Evolutionary conservation across 495 filamentous ascomycete species (phyloP).

Genomic region (Penicillium roqueforti): DNA sequence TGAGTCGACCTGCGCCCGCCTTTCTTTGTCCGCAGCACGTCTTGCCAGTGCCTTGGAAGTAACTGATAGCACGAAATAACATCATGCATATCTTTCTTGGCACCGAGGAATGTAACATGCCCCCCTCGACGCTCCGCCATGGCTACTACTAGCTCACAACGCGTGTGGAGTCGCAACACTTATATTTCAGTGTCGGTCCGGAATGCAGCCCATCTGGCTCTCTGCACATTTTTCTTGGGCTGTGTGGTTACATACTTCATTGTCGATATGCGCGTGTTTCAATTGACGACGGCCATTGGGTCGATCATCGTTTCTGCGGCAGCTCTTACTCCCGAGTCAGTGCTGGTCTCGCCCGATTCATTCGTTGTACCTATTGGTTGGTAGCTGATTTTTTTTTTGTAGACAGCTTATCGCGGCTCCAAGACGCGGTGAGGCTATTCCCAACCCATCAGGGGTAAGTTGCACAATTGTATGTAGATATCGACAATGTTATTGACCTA

Average conservation of each 20-base stretch:
- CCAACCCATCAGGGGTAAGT: conserved; percentile 38
- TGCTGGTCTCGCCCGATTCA: background rate
- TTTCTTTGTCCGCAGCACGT: background rate
- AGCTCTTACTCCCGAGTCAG: conserved; percentile 22
- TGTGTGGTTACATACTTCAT: conserved; percentile 7
- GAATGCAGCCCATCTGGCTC: background rate
- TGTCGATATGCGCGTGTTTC: conserved; percentile 14
- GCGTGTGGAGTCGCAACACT: background rate
- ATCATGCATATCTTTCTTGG: conserved; percentile 22
- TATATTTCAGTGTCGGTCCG: conserved; percentile 1
- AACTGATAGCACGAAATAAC: background rate
- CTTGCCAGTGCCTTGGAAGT: background rate
- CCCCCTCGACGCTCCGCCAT: conserved; percentile 9
- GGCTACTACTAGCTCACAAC: background rate
- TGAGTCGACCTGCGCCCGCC: background rate
- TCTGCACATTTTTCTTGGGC: conserved; percentile 3
- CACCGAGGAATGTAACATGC: conserved; percentile 25
- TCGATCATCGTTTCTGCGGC: conserved; percentile 11
- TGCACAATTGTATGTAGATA: background rate
- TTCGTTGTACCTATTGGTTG: background rate
- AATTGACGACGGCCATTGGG: conserved; percentile 18
- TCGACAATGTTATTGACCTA: background rate
- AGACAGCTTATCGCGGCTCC: conserved; percentile 36
- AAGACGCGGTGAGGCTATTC: conserved; percentile 31
- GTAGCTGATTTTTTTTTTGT: background rate